Evolutionary conservation across 495 filamentous ascomycete genomes (phyloP), one percentile per base, ranked within the genome.

Genomic region (Neurospora sublineolata): DNA sequence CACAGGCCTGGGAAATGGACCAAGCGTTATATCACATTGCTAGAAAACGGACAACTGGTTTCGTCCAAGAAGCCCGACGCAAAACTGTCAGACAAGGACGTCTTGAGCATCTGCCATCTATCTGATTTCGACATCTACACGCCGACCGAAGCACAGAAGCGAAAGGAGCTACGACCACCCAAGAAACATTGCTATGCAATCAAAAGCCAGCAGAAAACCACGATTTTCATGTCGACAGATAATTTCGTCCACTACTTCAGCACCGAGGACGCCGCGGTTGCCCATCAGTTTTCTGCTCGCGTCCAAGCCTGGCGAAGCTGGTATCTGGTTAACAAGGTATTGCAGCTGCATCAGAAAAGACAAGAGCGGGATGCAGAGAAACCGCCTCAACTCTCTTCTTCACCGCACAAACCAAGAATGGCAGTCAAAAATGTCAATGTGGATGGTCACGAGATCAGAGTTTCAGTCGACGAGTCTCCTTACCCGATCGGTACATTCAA

Each of bases 51-150:
- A 1, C 93, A 96, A 79, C 82, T 99, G 12, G 79, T 88, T 10
- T 82, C 90, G 23, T 85, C 92, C 40, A 97, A 95, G 79, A 94
- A 92, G 74, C 72, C 81, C 11, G 84, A 87, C 52, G 71, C 78
- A 1, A 85, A 81, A 52, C 72, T 80, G 10, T 77, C 80, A 10
- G 86, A 89, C 46, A 90, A 90, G 76, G 91, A 97, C 68, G 77
- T 81, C 11, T 79, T 84, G 0, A 91, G 87, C 72, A 83, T 95
- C 38, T 97, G 96, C 77, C 92, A 97, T 79, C 80, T 99, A 16
- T 93, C 94, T 11, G 95, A 97, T 79, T 99, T 94, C 75, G 95
- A 99, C 75, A 91, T 97, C 46, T 97, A 97, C 80, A 87, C 84
- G 9, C 90, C 92, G 11, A 90, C 87, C 4, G 84, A 88, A 44